These are phyloP conservation scores for Filosporella fistucella DNA, from an alignment of 495 filamentous ascomycete genomes.

Conservation along the genomic window DNA sequence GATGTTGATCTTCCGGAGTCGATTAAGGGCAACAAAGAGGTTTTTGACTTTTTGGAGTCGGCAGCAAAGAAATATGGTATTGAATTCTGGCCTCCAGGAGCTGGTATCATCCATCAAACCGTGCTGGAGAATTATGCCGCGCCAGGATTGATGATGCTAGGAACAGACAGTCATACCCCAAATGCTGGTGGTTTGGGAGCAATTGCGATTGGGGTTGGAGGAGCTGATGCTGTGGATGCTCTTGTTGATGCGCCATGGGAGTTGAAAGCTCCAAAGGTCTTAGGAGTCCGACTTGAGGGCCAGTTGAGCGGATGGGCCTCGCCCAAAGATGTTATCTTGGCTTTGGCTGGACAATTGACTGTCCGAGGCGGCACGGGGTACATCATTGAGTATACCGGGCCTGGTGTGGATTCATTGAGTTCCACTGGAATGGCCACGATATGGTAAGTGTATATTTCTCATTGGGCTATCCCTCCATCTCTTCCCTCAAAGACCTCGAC, in stretches of 20 bases:
- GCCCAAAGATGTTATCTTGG: constrained; percentile 92
- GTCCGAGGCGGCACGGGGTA: constrained; percentile 93
- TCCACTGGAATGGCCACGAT: constrained; percentile 91
- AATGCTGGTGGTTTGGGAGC: constrained; percentile 91
- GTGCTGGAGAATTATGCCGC: constrained; percentile 98
- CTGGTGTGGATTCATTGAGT: constrained; percentile 83
- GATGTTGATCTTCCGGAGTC: constrained; percentile 81
- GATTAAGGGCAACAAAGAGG: constrained; percentile 90
- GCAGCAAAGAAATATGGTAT: constrained; percentile 95
- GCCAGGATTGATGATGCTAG: constrained; percentile 98
- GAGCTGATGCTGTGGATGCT: constrained; percentile 95
- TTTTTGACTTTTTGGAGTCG: constrained; percentile 95
- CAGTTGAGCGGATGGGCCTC: constrained; percentile 84
- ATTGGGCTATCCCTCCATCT: background rate
- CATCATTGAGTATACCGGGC: constrained; percentile 89
- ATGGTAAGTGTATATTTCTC: constrained; percentile 62
- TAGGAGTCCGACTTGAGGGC: constrained; percentile 84
- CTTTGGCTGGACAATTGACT: constrained; percentile 84
- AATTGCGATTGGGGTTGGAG: constrained; percentile 96
- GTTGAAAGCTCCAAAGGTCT: constrained; percentile 83
- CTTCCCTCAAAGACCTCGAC: background rate
- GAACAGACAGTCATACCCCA: constrained; percentile 96
- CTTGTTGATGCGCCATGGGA: constrained; percentile 97
- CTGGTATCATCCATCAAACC: constrained; percentile 98
- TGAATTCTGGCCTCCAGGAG: constrained; percentile 97